phyloP scores from a whole-genome alignment of 345 rosid genomes.

The Brassica cretica region DNA sequence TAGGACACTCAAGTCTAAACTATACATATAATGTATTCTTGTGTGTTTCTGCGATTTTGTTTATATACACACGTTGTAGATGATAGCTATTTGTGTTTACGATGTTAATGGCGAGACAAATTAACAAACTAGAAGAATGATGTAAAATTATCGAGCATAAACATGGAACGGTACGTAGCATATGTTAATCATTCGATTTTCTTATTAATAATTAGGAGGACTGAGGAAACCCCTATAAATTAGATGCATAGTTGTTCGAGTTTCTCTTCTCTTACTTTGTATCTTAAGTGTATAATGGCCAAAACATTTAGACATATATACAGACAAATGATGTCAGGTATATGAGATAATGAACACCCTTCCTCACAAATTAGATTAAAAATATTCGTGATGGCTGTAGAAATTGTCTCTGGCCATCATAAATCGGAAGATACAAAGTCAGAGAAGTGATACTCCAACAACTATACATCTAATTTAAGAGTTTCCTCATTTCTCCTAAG shows the following conservation, averaged over 20 bases:
- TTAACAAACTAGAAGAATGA: not conserved
- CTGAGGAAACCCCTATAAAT: not conserved
- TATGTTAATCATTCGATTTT: not conserved
- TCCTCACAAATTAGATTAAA: not conserved
- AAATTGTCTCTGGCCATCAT: slow-evolving; percentile 12
- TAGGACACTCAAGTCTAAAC: too few relatives aligned
- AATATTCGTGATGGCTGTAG: not conserved
- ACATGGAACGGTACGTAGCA: not conserved
- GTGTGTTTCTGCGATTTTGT: not conserved
- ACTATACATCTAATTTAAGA: not conserved
- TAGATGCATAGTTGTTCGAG: slow-evolving; percentile 21
- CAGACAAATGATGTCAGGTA: not conserved
- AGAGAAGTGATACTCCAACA: too few relatives aligned
- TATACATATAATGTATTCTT: not conserved
- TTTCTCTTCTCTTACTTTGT: slow-evolving; percentile 20
- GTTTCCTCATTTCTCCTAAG: slow-evolving; percentile 3
- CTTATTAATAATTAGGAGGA: not conserved
- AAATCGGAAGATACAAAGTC: too few relatives aligned
- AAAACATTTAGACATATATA: not conserved
- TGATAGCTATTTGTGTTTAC: not conserved
- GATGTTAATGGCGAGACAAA: not conserved
- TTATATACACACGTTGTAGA: not conserved
- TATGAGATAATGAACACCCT: not conserved
- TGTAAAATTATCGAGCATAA: not conserved
- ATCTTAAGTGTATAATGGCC: slow-evolving; percentile 9